These are phyloP conservation scores for Cercophora sp. DNA, from an alignment of 495 filamentous ascomycete genomes.

Conservation along the genomic window DNA sequence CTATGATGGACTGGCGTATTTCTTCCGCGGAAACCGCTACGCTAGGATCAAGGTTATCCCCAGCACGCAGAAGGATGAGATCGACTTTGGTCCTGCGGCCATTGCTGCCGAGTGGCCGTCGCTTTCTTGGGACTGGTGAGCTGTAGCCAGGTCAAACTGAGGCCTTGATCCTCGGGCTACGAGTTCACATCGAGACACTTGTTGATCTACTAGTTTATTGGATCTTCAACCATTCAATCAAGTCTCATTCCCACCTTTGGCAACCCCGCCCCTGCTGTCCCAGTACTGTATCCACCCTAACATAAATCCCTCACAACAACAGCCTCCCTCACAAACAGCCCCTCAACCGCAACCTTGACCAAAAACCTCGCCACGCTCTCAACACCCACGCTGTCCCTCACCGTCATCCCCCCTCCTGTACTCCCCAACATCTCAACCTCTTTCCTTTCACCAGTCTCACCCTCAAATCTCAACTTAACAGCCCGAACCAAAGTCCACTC, in stretches of 20 bases:
- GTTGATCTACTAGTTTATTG: no score
- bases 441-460: no score
- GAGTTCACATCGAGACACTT: no score
- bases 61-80: neutral
- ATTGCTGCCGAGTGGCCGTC: neutral
- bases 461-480: no score
- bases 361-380: constrained; percentile 27
- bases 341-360: constrained; percentile 25
- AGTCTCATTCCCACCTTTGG: no score
- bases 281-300: neutral
- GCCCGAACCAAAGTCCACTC: constrained; percentile 44
- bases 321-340: neutral
- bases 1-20: neutral
- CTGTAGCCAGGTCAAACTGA: no score
- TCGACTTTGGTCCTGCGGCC: neutral
- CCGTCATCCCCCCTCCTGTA: constrained; percentile 27
- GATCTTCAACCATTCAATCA: no score
- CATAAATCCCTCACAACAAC: neutral
- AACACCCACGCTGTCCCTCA: constrained; percentile 25
- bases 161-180: no score
- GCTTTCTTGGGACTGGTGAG: neutral
- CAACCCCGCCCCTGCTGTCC: no score
- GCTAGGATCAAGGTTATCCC: neutral
- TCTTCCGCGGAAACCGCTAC: neutral
- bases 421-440: constrained; percentile 28